Percentiles rank a stretch among this genome's conserved stretches.
These are phyloP conservation scores for Platanthera zijinensis DNA, from an alignment of 106 monocot genomes.

Conservation along the genomic window DNA sequence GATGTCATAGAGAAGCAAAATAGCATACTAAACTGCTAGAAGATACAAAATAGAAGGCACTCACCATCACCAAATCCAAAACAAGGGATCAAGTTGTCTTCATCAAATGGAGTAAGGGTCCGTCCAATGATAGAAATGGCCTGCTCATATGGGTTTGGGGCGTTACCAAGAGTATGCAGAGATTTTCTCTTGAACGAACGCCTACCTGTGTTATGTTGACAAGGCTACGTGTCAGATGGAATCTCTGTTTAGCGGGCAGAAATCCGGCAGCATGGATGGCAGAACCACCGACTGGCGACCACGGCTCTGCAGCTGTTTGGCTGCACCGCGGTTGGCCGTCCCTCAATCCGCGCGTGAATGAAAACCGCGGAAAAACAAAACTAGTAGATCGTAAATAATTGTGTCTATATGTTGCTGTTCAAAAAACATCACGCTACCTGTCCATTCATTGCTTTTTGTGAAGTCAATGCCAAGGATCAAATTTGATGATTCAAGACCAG, in stretches of 20 bases:
- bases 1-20: background rate
- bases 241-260: background rate
- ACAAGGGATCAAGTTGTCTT: slow-evolving; percentile 91
- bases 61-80: slow-evolving; percentile 98
- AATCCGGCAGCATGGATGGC: no score
- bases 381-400: background rate
- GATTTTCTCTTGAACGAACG: slow-evolving; percentile 66
- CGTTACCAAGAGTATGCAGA: slow-evolving; percentile 66
- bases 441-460: slow-evolving; percentile 84
- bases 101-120: slow-evolving; percentile 87
- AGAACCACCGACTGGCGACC: no score
- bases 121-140: slow-evolving; percentile 96
- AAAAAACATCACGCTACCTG: slow-evolving; percentile 24
- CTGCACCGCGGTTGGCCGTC: no score
- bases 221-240: background rate
- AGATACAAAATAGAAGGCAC: slow-evolving; percentile 10
- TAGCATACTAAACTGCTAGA: slow-evolving; percentile 1
- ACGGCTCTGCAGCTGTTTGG: no score
- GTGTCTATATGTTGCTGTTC: background rate
- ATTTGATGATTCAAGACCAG: slow-evolving; percentile 77
- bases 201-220: slow-evolving; percentile 32
- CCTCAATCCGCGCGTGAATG: no score
- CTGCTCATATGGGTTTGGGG: slow-evolving; percentile 87
- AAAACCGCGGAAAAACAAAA: background rate
- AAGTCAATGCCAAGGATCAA: slow-evolving; percentile 74